phyloP scores from a whole-genome alignment of 2,329 filamentous ascomycete species.

The Arthrobotrys musiformis region DNA sequence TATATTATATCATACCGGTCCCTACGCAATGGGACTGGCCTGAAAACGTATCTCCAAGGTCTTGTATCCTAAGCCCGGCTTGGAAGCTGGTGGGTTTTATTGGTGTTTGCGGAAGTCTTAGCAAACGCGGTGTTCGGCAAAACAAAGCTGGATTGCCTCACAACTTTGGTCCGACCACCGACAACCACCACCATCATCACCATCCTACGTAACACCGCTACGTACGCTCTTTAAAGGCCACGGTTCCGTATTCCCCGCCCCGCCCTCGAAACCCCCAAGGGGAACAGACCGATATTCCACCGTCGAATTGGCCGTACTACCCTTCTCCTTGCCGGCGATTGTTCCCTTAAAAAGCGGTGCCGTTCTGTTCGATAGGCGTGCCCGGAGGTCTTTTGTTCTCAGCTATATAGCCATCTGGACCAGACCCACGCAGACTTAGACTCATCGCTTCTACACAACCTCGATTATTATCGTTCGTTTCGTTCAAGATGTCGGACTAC shows the following conservation, averaged over 20 bases:
- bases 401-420: neutral
- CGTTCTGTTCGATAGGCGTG: neutral
- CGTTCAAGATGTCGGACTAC: conserved; percentile 38
- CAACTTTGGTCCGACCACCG: conserved; percentile 30
- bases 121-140: conserved; percentile 29
- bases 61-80: neutral
- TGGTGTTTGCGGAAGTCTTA: conserved; percentile 21
- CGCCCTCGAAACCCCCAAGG: neutral
- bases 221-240: conserved; percentile 47
- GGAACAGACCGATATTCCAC: neutral
- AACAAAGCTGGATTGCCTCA: conserved; percentile 25
- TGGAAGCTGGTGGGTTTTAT: neutral
- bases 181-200: no score
- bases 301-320: neutral
- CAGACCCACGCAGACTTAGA: neutral
- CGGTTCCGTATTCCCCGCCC: conserved; percentile 32
- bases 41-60: neutral
- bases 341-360: neutral
- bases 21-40: neutral
- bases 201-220: conserved; percentile 48
- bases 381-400: neutral
- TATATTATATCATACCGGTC: neutral
- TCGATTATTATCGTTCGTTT: neutral
- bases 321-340: neutral
- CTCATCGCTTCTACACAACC: neutral